Evolutionary conservation across 192 early-diverging fungal species (phyloP).

Genomic region (Pecoramyces ruminantium): DNA sequence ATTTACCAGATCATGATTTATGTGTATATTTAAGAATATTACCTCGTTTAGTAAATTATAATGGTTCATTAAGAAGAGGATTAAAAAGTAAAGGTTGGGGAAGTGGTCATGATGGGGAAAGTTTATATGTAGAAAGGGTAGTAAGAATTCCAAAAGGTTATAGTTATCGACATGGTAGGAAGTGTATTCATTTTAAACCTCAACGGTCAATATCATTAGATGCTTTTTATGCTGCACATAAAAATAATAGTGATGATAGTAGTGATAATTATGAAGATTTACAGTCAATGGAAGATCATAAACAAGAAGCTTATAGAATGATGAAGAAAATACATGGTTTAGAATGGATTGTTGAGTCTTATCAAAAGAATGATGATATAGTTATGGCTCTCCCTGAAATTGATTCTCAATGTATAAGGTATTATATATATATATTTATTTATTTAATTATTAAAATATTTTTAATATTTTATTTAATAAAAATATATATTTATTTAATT

Average conservation of each 20-base stretch:
- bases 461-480: too few relatives aligned
- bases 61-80: slow-evolving; percentile 29
- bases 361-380: background rate
- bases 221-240: background rate
- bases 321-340: background rate
- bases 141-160: slow-evolving; percentile 13
- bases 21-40: slow-evolving; percentile 48
- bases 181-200: background rate
- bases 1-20: slow-evolving; percentile 43
- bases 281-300: background rate
- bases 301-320: background rate
- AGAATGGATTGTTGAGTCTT: background rate
- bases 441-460: too few relatives aligned
- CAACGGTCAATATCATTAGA: background rate
- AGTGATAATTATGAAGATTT: background rate
- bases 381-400: background rate
- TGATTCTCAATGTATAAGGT: background rate
- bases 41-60: slow-evolving; percentile 51
- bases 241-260: background rate
- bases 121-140: slow-evolving; percentile 42
- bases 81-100: slow-evolving; percentile 38
- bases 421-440: background rate
- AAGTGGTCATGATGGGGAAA: slow-evolving; percentile 54
- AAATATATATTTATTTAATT: too few relatives aligned
- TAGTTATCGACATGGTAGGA: background rate